These are phyloP conservation scores for Claviceps purpurea DNA, from an alignment of 2,329 filamentous ascomycete genomes.

Conservation along the genomic window DNA sequence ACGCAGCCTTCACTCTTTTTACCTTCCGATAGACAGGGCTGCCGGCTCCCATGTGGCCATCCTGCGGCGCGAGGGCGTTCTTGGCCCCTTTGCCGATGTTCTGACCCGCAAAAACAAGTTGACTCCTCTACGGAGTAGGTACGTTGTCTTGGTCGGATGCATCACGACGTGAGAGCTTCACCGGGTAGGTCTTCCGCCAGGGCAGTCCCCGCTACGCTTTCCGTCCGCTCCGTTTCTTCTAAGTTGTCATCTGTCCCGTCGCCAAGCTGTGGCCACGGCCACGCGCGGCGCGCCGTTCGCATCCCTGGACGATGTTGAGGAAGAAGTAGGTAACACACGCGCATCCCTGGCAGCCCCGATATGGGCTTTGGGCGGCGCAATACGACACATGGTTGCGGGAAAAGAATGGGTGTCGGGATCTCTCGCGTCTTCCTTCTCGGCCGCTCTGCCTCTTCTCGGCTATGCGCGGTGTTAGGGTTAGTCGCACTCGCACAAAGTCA, in stretches of 20 bases:
- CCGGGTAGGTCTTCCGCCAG: neutral
- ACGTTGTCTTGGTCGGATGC: neutral
- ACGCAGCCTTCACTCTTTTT: neutral
- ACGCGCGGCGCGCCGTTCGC: neutral
- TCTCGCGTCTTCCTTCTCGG: too few species aligned
- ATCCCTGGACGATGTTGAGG: neutral
- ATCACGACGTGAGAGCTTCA: neutral
- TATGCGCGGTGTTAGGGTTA: too few species aligned
- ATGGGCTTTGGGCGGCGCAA: neutral
- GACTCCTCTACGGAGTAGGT: neutral
- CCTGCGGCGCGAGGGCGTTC: neutral
- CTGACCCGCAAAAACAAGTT: neutral
- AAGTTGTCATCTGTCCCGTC: neutral
- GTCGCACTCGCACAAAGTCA: conserved; percentile 1
- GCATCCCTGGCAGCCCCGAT: neutral
- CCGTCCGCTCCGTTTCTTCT: neutral
- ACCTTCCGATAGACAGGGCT: conserved; percentile 1
- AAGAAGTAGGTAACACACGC: neutral
- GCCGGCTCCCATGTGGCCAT: conserved; percentile 1
- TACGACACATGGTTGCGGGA: too few species aligned
- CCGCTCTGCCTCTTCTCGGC: too few species aligned
- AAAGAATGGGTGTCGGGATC: too few species aligned
- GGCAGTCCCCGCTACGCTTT: neutral
- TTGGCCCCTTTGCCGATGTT: neutral
- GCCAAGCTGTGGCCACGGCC: neutral